phyloP scores from a whole-genome alignment of 2,329 filamentous ascomycete genomes.

The Hortaea werneckii region DNA sequence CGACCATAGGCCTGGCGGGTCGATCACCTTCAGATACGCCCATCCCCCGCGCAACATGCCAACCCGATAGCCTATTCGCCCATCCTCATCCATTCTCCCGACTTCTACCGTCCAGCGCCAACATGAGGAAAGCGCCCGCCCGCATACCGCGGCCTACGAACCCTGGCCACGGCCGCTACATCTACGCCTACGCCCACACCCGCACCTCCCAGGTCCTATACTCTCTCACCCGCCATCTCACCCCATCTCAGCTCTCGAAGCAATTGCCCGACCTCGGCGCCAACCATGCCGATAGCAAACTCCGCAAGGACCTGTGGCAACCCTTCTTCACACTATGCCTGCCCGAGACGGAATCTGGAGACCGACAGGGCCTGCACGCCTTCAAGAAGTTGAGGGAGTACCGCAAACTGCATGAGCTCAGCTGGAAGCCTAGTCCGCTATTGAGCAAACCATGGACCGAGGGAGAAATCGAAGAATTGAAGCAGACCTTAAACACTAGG shows the following conservation, averaged over 20 bases:
- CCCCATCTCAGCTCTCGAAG: constrained; percentile 35
- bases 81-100: too few relatives aligned
- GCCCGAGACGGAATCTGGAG: constrained; percentile 30
- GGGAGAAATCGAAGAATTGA: constrained; percentile 30
- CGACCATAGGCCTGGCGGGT: too few relatives aligned
- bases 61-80: too few relatives aligned
- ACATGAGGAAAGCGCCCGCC: too few relatives aligned
- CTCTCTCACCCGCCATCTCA: constrained; percentile 40
- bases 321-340: constrained; percentile 51
- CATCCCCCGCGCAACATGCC: too few relatives aligned
- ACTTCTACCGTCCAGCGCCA: too few relatives aligned
- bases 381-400: constrained; percentile 52
- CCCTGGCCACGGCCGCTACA: constrained; percentile 39
- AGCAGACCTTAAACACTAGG: constrained; percentile 26
- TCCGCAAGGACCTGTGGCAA: constrained; percentile 54
- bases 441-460: constrained; percentile 29
- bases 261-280: constrained; percentile 56
- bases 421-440: constrained; percentile 32
- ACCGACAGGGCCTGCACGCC: constrained; percentile 41
- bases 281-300: constrained; percentile 46
- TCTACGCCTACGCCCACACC: constrained; percentile 53
- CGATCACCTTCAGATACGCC: too few relatives aligned
- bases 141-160: too few relatives aligned
- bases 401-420: constrained; percentile 47
- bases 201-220: constrained; percentile 56